These are phyloP conservation scores for Metschnikowia matae DNA, from an alignment of 805 yeast species.

Conservation along the genomic window DNA sequence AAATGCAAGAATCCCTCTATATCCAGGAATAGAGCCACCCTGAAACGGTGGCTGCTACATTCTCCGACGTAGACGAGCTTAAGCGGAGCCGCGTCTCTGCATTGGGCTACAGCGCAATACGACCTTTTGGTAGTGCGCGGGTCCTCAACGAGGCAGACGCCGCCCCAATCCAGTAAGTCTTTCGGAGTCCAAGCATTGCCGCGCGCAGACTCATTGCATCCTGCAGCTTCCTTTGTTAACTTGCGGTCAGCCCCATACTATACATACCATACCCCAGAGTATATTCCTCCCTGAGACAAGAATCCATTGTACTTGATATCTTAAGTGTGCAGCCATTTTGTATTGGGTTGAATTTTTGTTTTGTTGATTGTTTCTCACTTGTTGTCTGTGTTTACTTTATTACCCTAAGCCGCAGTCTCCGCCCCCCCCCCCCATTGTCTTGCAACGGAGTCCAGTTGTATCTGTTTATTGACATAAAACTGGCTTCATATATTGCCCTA, in stretches of 20 bases:
- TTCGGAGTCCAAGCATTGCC: background rate
- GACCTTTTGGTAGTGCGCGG: background rate
- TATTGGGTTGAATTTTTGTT: background rate
- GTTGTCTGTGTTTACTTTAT: too few relatives aligned
- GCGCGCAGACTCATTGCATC: constrained; percentile 2
- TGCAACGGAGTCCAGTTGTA: too few relatives aligned
- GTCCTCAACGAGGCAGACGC: background rate
- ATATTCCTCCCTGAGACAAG: background rate
- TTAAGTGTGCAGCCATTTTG: background rate
- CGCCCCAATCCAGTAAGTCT: background rate
- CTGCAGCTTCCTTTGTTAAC: background rate
- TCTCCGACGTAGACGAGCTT: background rate
- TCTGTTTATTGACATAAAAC: background rate
- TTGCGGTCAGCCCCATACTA: background rate
- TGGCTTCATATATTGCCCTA: background rate
- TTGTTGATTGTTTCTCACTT: too few relatives aligned
- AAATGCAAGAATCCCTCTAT: too few relatives aligned
- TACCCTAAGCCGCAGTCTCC: too few relatives aligned
- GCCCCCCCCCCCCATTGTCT: too few relatives aligned
- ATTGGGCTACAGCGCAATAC: background rate
- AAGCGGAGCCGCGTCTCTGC: background rate
- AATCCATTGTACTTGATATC: background rate
- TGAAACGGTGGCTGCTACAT: background rate
- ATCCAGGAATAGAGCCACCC: background rate
- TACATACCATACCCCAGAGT: background rate